A percentile compares a stretch with the other conserved stretches of the same genome.
These are phyloP conservation scores for Pseudognaphalium luteoalbum DNA, from an alignment of 129 eudicot genomes.

Conservation along the genomic window DNA sequence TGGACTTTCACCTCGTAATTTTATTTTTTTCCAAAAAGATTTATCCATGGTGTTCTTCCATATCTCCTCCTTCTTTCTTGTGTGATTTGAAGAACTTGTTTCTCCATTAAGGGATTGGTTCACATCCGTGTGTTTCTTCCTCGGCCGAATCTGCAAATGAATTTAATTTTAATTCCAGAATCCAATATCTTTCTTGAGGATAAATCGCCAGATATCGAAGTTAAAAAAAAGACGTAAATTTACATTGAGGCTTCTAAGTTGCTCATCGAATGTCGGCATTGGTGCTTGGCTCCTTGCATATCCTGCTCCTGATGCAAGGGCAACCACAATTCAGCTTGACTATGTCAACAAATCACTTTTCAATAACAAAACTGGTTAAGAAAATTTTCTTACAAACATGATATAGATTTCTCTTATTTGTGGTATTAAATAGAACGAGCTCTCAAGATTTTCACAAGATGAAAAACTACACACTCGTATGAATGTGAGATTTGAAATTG, in stretches of 20 bases:
- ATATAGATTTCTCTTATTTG: background rate
- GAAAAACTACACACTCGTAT: background rate
- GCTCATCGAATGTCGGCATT: conserved; percentile 36
- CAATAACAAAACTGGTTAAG: background rate
- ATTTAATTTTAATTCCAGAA: conserved; percentile 1
- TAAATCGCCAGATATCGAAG: background rate
- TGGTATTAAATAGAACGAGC: background rate
- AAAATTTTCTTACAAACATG: background rate
- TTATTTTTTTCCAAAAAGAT: conserved; percentile 36
- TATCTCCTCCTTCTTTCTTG: conserved; percentile 1
- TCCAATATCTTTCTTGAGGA: background rate
- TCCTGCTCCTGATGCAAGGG: conserved; percentile 22
- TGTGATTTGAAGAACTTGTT: conserved; percentile 20
- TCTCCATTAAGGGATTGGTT: conserved; percentile 16
- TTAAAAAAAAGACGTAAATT: background rate
- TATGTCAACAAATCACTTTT: conserved; percentile 11
- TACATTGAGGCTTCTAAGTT: conserved; percentile 36
- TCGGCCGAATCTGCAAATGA: conserved; percentile 25
- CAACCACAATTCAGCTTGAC: conserved; percentile 26
- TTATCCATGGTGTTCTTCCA: conserved; percentile 30
- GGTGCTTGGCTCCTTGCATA: conserved; percentile 8
- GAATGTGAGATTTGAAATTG: background rate
- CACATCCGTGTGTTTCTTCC: conserved; percentile 21
- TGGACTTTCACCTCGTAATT: conserved; percentile 23
- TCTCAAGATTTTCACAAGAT: background rate